Percentiles rank a stretch among this genome's conserved stretches.
These are phyloP conservation scores for Rhodotorula glutinis DNA, from an alignment of 1,284 basidiomycete species.

Conservation along the genomic window DNA sequence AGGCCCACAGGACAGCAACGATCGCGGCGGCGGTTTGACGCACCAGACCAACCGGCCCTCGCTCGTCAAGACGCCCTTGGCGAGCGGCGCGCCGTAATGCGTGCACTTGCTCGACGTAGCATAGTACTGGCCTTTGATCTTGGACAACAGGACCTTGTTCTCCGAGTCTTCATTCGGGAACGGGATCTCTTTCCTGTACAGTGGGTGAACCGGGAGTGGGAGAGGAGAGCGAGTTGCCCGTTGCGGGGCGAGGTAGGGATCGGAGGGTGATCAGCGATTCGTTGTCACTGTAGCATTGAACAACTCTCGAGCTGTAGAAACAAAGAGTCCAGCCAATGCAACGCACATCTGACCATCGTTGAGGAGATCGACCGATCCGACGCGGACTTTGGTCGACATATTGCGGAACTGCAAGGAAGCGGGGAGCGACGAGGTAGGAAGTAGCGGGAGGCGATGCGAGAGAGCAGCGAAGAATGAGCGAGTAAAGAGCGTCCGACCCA, in stretches of 20 bases:
- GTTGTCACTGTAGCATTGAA: too few relatives aligned
- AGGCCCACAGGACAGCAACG: too few relatives aligned
- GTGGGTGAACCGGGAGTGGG: too few relatives aligned
- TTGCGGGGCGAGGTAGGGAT: neutral
- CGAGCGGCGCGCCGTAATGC: conserved; percentile 78
- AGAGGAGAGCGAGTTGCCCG: too few relatives aligned
- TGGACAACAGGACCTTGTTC: conserved; percentile 69
- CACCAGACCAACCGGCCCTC: conserved; percentile 75
- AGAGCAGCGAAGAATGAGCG: neutral
- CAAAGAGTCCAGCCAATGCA: too few relatives aligned
- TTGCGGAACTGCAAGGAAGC: neutral
- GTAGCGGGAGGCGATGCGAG: neutral
- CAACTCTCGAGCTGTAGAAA: too few relatives aligned
- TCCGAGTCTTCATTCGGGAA: conserved; percentile 63
- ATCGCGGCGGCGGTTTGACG: neutral
- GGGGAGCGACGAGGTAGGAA: neutral
- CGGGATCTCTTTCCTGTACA: conserved; percentile 70
- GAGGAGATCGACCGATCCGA: conserved; percentile 17
- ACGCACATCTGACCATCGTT: conserved; percentile 25
- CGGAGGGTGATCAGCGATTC: too few relatives aligned
- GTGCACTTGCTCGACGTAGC: conserved; percentile 86
- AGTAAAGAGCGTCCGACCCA: neutral
- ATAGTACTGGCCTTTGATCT: conserved; percentile 49
- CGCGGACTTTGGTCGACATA: conserved; percentile 4
- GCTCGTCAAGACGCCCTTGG: conserved; percentile 73